Evolutionary conservation across 129 eudicot species (phyloP), one percentile per base, ranked within the genome.

Genomic region (Heracleum sosnowskyi): DNA sequence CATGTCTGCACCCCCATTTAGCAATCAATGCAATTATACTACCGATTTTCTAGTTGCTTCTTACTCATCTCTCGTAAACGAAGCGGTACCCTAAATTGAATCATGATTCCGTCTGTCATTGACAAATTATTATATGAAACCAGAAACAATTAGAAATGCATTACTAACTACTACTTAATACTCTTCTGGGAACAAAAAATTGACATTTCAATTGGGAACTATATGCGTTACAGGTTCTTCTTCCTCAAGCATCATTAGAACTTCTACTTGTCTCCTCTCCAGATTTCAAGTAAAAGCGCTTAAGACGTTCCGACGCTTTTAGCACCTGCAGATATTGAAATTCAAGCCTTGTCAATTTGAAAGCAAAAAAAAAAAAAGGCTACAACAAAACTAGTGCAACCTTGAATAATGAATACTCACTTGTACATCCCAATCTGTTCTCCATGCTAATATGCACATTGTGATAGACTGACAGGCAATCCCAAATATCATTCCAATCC

Each of bases 401-500:
- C 57, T 18, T 17, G 57, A 37, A 16, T 18, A 17, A 4, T 17
- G 57, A 37, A 16, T 18, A 17, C 28, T 82, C 82, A 88, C 96
- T 92, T 91, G 86, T 37, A 81, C 81, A 74, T 84, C 92, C 96
- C 92, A 91, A 47, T 91, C 79, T 17, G 90, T 91, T 78, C 78
- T 88, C 91, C 91, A 86, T 69, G 89, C 70, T 83, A 91, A 63
- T 82, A 76, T 76, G 34, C 79, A 34, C 1, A 91, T 81, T 2
- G 86, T 82, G 42, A 83, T 46, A 0, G 92, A 69, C 79, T 91
- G 89, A 62, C 81, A 44, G 31, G 79, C 84, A 55, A 88, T 79
- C 46, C 92, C 96, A 60, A 81, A 73, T 17, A 91, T 83, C 96
- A 91, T 91, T 85, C 96, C 96, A 24, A 86, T 79, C 92, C 96